Evolutionary conservation across 2,329 filamentous ascomycete species (phyloP), one percentile per base, ranked within the genome.

Genomic region (Periglandula ipomoeae): DNA sequence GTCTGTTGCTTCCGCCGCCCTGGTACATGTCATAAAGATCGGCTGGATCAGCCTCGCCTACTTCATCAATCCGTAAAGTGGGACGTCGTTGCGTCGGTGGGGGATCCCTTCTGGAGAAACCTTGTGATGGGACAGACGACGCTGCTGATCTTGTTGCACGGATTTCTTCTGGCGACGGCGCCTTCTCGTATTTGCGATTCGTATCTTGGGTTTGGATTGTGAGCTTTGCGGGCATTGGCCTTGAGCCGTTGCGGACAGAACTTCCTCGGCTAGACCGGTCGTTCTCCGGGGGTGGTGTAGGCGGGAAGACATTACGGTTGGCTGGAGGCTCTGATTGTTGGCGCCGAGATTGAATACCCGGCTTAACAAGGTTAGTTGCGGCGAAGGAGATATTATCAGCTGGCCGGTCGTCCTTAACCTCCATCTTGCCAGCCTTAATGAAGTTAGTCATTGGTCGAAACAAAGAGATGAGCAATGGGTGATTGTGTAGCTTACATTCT

Each of bases 261-360:
- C 73, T 72, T 46, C 70, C 78, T 20, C 81, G 73, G 54, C 69
- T 76, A 58, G 77, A 70, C 39, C 84, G 85, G 56, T 96, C 89
- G 53, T 80, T 79, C 72, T 98, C 93, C 5, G 93, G 93, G 6
- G 93, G 93, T 37, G 93, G 93, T n/a, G 93, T 97, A n/a, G 93
- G 93, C 17, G 93, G 93, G 71, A 97, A 96, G 53, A 91, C 79
- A 59, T 87, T 87, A 58, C 89, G 82, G 62, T 79, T 81, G 55
- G 82, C 72, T 0, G 88, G 87, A 8, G 89, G 88, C 61, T 93
- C 89, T 17, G 87, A 93, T 61, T 93, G 88, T 59, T 94, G 88
- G 60, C 86, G 79, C 55, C 87, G 81, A 61, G 86, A 91, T 57
- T 79, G 78, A 30, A 97, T 73, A 44, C 86, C 87, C 27, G 88